phyloP scores from a whole-genome alignment of 148 eudicot species.

The Heliosperma pusillum region DNA sequence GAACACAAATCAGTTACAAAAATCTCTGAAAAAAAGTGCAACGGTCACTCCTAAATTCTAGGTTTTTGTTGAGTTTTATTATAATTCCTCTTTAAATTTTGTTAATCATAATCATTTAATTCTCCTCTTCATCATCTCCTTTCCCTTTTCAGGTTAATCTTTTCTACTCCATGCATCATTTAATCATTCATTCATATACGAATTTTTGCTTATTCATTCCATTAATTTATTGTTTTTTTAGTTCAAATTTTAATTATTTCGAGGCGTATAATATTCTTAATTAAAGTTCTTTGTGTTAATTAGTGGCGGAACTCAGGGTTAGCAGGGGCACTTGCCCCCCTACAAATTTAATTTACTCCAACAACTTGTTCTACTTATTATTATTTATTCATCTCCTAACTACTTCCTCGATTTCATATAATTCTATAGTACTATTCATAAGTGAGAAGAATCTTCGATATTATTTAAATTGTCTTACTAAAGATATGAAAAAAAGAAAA shows the following conservation, averaged over 20 bases:
- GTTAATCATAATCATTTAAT: conserved; percentile 32
- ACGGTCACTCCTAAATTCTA: conserved; percentile 2
- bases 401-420: too few relatives aligned
- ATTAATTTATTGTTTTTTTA: neutral
- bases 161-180: neutral
- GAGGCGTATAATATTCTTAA: neutral
- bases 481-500: too few relatives aligned
- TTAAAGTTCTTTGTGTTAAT: too few relatives aligned
- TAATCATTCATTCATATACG: neutral
- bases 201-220: too few relatives aligned
- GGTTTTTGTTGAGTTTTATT: neutral
- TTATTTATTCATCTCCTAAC: too few relatives aligned
- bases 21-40: neutral
- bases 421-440: too few relatives aligned
- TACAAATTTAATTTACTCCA: too few relatives aligned
- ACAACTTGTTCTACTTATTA: too few relatives aligned
- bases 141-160: conserved; percentile 12
- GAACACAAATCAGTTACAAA: neutral
- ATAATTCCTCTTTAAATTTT: neutral
- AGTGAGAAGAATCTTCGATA: too few relatives aligned
- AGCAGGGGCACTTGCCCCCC: too few relatives aligned
- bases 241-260: neutral
- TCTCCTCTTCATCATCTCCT: neutral
- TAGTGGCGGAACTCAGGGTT: too few relatives aligned
- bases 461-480: too few relatives aligned